These are phyloP conservation scores for Globisporangium mamillatum DNA, from an alignment of 352 stramenopile species.

Conservation along the genomic window DNA sequence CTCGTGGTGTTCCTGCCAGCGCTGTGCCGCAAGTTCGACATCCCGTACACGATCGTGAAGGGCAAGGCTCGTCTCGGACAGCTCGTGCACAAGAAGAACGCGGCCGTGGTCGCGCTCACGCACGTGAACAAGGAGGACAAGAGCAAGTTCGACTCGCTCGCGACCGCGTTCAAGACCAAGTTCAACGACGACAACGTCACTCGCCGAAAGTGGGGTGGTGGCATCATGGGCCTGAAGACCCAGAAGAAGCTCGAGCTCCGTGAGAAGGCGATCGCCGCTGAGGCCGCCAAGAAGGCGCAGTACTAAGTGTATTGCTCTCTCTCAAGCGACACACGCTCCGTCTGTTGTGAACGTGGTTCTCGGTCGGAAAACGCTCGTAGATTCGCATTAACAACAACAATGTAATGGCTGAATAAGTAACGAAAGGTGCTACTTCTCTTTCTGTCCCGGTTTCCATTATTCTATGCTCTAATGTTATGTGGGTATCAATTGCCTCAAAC, in stretches of 20 bases:
- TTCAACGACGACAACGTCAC: conserved; percentile 95
- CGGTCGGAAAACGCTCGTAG: neutral
- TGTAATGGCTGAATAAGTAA: conserved; percentile 55
- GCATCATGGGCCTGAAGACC: conserved; percentile 99
- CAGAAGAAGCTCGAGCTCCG: conserved; percentile 99
- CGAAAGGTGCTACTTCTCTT: conserved; percentile 8
- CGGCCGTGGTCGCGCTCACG: conserved; percentile 94
- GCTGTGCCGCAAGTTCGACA: conserved; percentile 98
- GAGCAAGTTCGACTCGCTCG: conserved; percentile 94
- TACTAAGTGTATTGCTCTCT: conserved; percentile 67
- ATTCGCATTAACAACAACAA: conserved; percentile 11
- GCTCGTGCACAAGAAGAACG: conserved; percentile 99
- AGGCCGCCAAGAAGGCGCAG: conserved; percentile 98
- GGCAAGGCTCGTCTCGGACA: conserved; percentile 98
- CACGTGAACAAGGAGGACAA: conserved; percentile 98
- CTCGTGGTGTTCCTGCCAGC: conserved; percentile 97
- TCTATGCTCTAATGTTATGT: neutral
- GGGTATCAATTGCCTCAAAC: neutral
- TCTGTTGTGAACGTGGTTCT: neutral
- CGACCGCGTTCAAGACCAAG: conserved; percentile 92
- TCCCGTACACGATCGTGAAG: conserved; percentile 99
- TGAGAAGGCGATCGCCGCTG: conserved; percentile 95
- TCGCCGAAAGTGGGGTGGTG: conserved; percentile 97
- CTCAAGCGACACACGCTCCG: neutral
- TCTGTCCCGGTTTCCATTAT: neutral